A percentile compares a stretch with the other conserved stretches of the same genome.
These are phyloP conservation scores for Backusella psychrophila DNA, from an alignment of 192 early-diverging fungal species.

Conservation along the genomic window DNA sequence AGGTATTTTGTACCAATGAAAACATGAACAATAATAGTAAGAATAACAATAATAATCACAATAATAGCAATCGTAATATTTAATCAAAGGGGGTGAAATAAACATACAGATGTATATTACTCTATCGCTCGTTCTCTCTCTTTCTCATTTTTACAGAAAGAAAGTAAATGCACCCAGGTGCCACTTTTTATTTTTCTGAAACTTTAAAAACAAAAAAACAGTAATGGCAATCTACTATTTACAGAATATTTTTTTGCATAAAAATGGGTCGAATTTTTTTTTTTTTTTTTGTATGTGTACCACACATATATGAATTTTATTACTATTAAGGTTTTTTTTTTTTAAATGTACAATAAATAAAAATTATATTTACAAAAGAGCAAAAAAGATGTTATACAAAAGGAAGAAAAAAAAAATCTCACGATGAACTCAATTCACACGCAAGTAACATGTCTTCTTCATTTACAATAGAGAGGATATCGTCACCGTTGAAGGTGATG, in stretches of 20 bases:
- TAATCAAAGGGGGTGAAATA: neutral
- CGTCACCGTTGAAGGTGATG: neutral
- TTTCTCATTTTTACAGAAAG: neutral
- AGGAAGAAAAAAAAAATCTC: neutral
- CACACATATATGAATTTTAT: slow-evolving; percentile 2
- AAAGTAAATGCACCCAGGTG: neutral
- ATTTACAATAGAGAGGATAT: slow-evolving; percentile 4
- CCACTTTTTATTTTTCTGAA: neutral
- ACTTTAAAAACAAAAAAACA: neutral
- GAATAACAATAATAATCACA: slow-evolving; percentile 3
- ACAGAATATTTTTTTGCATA: neutral
- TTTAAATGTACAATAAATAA: slow-evolving; percentile 4
- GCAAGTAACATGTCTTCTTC: slow-evolving; percentile 23
- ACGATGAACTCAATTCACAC: slow-evolving; percentile 20
- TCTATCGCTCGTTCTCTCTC: neutral
- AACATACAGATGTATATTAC: neutral
- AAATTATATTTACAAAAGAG: neutral
- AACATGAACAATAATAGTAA: slow-evolving; percentile 20
- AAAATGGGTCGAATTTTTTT: neutral
- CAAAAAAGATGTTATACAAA: neutral
- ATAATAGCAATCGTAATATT: neutral
- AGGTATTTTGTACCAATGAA: neutral
- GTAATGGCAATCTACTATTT: neutral
- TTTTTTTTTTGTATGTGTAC: neutral
- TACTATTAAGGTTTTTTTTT: neutral